Evolutionary conservation across 768 basidiomycete genomes (phyloP), one percentile per base, ranked within the genome.

Genomic region (Myochromella boudieri): DNA sequence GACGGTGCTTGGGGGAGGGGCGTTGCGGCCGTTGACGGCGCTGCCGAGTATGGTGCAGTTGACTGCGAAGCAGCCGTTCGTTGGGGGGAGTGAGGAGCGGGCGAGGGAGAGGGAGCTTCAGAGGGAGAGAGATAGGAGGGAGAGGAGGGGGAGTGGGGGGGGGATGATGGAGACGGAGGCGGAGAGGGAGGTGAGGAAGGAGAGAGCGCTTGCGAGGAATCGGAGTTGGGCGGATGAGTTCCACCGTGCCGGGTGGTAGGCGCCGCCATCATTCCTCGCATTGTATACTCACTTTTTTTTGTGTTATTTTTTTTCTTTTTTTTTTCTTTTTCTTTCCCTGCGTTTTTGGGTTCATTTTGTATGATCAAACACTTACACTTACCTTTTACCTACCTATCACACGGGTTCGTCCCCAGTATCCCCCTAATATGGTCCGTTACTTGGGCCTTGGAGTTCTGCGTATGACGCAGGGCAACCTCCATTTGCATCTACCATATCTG

Each of bases 181-280:
- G n/a, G 70, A 71, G 51, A 66, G 56, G 49, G 71, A 74, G 29
- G 73, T 71, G 58, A 69, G 63, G 53, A 69, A 54, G 54, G 66
- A 63, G 62, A 67, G 64, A 25, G 76, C 76, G 9, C 59, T 85
- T 61, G 75, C 79, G 42, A 67, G 82, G 53, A 85, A 84, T 60
- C 73, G 77, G 42, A 87, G 81, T 59, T 85, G 80, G 82, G 54
- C 56, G 11, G 76, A 84, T 48, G 82, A 86, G 51, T 87, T 76
- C 60, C 85, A 87, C 62, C 70, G 67, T 49, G 60, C 75, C 14
- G 85, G 85, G 32, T 87, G 85, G 85, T 87, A 54, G 37, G 8
- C 14, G 18, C 47, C 14, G 25, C 39, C 5, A 4, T 34, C 21
- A n/a, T 32, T 27, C 28, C 20, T 21, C 21, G 27, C 34, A 11